Conservation (phyloP, 2,329 filamentous ascomycete species). For the Alternaria sp. region DNA sequence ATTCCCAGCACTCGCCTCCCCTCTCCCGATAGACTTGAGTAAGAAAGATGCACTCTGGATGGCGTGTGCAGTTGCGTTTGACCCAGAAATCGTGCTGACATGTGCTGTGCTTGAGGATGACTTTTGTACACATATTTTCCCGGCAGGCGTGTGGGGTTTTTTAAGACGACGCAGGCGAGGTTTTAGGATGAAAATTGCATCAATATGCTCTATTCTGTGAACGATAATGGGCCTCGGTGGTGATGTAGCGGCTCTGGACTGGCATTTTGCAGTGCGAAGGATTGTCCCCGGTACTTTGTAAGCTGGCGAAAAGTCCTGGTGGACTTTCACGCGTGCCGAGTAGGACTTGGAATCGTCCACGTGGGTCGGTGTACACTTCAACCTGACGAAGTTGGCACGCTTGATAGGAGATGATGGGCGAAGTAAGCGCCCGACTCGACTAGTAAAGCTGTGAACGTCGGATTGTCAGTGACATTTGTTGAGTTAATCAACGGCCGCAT, state of each 20-base stretch:
- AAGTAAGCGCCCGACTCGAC: background rate
- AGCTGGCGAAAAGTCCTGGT: background rate
- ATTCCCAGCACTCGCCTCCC: constrained; percentile 38
- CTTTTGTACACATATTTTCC: constrained; percentile 33
- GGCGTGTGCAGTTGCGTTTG: constrained; percentile 29
- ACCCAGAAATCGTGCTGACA: constrained; percentile 34
- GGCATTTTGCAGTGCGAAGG: constrained; percentile 1
- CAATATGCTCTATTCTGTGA: background rate
- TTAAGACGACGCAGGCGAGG: background rate
- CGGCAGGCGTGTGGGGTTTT: background rate
- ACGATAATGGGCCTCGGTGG: background rate
- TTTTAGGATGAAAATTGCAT: background rate
- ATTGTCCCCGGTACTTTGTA: background rate
- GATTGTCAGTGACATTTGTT: background rate
- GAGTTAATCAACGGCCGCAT: background rate
- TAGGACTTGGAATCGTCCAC: background rate
- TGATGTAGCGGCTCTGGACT: background rate
- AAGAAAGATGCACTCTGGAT: constrained; percentile 22
- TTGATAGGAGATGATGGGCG: background rate
- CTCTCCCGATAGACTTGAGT: constrained; percentile 31
- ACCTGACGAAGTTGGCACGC: background rate
- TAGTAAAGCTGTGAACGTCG: background rate
- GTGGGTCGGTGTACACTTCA: background rate
- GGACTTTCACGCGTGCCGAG: background rate
- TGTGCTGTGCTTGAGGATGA: constrained; percentile 33